Evolutionary conservation across 805 yeast genomes (phyloP), one percentile per base, ranked within the genome.

Genomic region (Lachancea dasiensis): DNA sequence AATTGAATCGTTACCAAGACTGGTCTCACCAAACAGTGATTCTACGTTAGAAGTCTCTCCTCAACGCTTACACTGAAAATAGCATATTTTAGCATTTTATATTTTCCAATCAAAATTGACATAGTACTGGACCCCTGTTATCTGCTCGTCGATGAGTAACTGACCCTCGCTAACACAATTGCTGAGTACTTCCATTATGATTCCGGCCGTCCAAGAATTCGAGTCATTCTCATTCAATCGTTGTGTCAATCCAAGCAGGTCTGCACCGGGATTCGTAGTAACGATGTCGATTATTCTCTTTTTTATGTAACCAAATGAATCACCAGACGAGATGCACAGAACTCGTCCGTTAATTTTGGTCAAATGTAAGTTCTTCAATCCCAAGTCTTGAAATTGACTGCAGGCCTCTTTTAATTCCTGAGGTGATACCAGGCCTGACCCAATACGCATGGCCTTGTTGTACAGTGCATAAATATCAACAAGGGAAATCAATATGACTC

Each of bases 1-100:
- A 47, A 83, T 90, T 36, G 78, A 77, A 44, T 72, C 73, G 36
- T 62, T 84, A 41, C 94, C 92, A 5, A 80, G 78, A 53, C 68
- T 80, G 15, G 53, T 63, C 9, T 51, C 59, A 13, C 49, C 65
- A 14, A 58, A 39, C 25, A 42, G 44, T 26, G 50, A 40, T 20
- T 31, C 46, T 15, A 34, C 36, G 22, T 26, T 41, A 22, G 44
- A 47, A 6, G 24, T 47, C 3, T 43, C 51, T 10, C 51, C 50
- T n/a, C 42, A 44, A 32, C 45, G 44, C 21, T 19, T 18, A 34
- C 31, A 27, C 8, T 13, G 25, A 38, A 38, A 30, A 24, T 32
- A 24, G n/a, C n/a, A n/a, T n/a, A n/a, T n/a, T 16, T 23, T 32
- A 22, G 28, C 36, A 15, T 36, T 35, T 26, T 37, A 38, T 17